Evolutionary conservation across 768 basidiomycete genomes (phyloP).

Genomic region (Pleurotus tuber-regium): DNA sequence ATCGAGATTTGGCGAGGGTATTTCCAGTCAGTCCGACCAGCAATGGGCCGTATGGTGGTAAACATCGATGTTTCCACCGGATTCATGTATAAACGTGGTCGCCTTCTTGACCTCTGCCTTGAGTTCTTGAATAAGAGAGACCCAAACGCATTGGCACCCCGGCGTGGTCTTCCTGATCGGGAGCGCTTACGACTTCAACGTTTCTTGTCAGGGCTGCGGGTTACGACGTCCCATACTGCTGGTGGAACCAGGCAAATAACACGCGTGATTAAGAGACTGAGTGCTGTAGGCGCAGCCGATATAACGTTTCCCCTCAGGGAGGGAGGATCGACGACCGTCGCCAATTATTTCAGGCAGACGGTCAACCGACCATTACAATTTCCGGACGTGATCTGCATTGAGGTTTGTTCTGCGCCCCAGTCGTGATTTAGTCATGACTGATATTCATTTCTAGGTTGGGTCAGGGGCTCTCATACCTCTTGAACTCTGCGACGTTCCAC

Average conservation of each 20-base stretch:
- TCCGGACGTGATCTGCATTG: slow-evolving; percentile 54
- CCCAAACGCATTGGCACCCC: slow-evolving; percentile 32
- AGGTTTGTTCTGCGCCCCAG: slow-evolving; percentile 35
- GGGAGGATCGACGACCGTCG: slow-evolving; percentile 45
- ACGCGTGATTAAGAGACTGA: slow-evolving; percentile 57
- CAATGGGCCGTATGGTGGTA: slow-evolving; percentile 58
- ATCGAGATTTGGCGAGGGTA: slow-evolving; percentile 77
- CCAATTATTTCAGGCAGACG: slow-evolving; percentile 24
- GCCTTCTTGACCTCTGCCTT: slow-evolving; percentile 55
- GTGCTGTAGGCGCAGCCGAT: slow-evolving; percentile 43
- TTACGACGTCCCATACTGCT: slow-evolving; percentile 21
- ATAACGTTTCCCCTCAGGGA: slow-evolving; percentile 48
- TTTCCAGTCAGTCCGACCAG: slow-evolving; percentile 76
- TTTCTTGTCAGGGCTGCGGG: slow-evolving; percentile 34
- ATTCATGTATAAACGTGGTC: slow-evolving; percentile 69
- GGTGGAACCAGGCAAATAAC: slow-evolving; percentile 19
- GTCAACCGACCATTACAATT: slow-evolving; percentile 32
- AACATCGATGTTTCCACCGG: slow-evolving; percentile 81
- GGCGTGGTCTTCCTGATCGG: slow-evolving; percentile 43
- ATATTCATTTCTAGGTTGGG: slow-evolving; percentile 47
- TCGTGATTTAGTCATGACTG: not conserved
- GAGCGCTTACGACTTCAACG: slow-evolving; percentile 39
- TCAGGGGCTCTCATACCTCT: slow-evolving; percentile 62
- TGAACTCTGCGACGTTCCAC: slow-evolving; percentile 59
- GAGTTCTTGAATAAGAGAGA: slow-evolving; percentile 45